A percentile compares a stretch with the other conserved stretches of the same genome.
Evolutionary conservation across 345 rosid genomes (phyloP).

Genomic region (Hirschfeldia incana): DNA sequence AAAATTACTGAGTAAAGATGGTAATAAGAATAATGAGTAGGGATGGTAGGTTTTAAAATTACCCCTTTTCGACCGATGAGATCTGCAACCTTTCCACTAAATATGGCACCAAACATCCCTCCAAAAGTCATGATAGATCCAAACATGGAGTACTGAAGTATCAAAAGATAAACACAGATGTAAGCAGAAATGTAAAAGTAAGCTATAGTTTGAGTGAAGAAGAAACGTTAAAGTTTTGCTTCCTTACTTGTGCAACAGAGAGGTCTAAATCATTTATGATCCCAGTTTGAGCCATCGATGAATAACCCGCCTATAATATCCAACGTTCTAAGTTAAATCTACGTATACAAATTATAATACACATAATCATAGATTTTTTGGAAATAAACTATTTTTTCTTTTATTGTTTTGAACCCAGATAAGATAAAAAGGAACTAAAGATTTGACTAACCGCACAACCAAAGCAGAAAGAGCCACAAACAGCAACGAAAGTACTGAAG

Average conservation of each 20-base stretch:
- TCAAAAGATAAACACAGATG: not conserved
- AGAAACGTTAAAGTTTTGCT: not conserved
- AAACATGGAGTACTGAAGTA: constrained; percentile 42
- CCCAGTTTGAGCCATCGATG: constrained; percentile 48
- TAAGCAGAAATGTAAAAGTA: not conserved
- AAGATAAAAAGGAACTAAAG: not conserved
- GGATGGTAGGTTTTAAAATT: not conserved
- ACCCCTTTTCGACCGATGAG: constrained; percentile 42
- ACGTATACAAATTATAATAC: not conserved
- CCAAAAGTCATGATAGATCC: constrained; percentile 46
- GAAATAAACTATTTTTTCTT: not conserved
- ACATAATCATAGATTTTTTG: not conserved
- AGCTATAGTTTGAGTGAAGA: not conserved
- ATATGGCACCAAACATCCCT: constrained; percentile 44
- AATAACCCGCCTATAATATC: constrained; percentile 44
- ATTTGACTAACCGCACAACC: constrained; percentile 43
- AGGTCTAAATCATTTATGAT: constrained; percentile 47
- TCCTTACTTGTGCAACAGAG: constrained; percentile 44
- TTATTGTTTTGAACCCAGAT: not conserved
- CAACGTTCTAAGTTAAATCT: not conserved
- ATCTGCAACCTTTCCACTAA: constrained; percentile 43
- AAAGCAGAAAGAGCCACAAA: constrained; percentile 44
- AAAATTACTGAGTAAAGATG: not conserved
- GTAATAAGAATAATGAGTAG: not conserved
- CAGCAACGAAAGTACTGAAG: constrained; percentile 44